These are phyloP conservation scores for Bremia lactucae DNA, from an alignment of 352 stramenopile species.

Conservation along the genomic window DNA sequence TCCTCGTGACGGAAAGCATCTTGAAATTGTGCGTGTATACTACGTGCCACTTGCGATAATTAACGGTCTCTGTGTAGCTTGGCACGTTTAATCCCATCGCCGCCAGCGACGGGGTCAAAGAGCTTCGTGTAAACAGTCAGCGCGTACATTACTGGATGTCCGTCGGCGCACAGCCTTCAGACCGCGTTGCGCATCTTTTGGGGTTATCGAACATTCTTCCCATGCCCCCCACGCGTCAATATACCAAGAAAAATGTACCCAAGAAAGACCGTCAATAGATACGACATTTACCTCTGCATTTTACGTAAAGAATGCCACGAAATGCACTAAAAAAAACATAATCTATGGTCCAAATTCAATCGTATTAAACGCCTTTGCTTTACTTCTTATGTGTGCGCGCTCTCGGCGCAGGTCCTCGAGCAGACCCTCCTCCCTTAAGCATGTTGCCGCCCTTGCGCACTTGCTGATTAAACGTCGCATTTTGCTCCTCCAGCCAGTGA, in stretches of 20 bases:
- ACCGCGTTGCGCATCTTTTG: conserved; percentile 71
- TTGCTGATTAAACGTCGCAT: conserved; percentile 96
- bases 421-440: conserved; percentile 88
- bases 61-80: conserved; percentile 29
- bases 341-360: too few relatives aligned
- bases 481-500: conserved; percentile 92
- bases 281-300: not conserved
- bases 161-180: conserved; percentile 76
- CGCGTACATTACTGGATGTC: conserved; percentile 83
- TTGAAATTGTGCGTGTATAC: conserved; percentile 62
- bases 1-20: conserved; percentile 74
- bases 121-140: conserved; percentile 81
- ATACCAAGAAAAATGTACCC: conserved; percentile 76
- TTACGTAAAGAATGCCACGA: too few relatives aligned
- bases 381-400: conserved; percentile 43
- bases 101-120: conserved; percentile 73
- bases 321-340: too few relatives aligned
- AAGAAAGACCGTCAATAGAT: conserved; percentile 65
- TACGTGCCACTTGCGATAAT: not conserved
- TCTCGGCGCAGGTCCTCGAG: conserved; percentile 41
- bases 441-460: conserved; percentile 91
- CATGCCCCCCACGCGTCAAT: conserved; percentile 73
- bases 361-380: too few relatives aligned
- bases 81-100: conserved; percentile 84
- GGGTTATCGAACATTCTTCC: conserved; percentile 76